A percentile compares a stretch with the other conserved stretches of the same genome.
Evolutionary conservation across 371 early-diverging fungal genomes (phyloP).

Genomic region (Apophysomyces sp.): DNA sequence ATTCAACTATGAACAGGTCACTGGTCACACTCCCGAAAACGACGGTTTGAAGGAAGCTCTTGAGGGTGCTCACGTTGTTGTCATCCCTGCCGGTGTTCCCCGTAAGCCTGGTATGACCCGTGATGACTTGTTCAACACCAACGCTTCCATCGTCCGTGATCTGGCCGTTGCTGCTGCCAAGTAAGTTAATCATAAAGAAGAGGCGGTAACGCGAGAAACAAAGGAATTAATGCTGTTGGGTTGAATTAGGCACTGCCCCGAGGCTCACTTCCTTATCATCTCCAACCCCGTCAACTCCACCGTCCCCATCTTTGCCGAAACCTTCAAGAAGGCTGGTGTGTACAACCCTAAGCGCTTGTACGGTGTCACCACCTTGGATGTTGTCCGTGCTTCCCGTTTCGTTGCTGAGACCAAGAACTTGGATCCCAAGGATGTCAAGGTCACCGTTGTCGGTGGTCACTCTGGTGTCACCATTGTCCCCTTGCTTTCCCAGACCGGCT

Average conservation of each 20-base stretch:
- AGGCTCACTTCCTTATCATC: constrained; percentile 95
- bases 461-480: constrained; percentile 98
- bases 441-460: constrained; percentile 98
- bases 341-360: constrained; percentile 94
- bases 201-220: neutral
- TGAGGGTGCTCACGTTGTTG: constrained; percentile 86
- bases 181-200: constrained; percentile 33
- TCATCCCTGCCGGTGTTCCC: constrained; percentile 99
- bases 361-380: constrained; percentile 98
- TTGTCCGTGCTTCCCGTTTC: constrained; percentile 97
- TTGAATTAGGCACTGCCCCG: constrained; percentile 79
- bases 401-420: constrained; percentile 80
- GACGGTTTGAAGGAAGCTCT: constrained; percentile 87
- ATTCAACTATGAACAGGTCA: constrained; percentile 54
- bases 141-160: constrained; percentile 93
- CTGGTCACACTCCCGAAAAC: constrained; percentile 86
- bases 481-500: constrained; percentile 87
- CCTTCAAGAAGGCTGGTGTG: constrained; percentile 91
- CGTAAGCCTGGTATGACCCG: constrained; percentile 99
- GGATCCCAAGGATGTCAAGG: constrained; percentile 74
- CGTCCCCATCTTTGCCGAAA: constrained; percentile 98
- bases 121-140: constrained; percentile 98
- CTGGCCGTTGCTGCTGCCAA: constrained; percentile 69
- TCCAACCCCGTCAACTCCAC: constrained; percentile 99
- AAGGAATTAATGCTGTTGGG: neutral